Evolutionary conservation across 805 yeast genomes (phyloP).

Genomic region (Ogataea allantospora): DNA sequence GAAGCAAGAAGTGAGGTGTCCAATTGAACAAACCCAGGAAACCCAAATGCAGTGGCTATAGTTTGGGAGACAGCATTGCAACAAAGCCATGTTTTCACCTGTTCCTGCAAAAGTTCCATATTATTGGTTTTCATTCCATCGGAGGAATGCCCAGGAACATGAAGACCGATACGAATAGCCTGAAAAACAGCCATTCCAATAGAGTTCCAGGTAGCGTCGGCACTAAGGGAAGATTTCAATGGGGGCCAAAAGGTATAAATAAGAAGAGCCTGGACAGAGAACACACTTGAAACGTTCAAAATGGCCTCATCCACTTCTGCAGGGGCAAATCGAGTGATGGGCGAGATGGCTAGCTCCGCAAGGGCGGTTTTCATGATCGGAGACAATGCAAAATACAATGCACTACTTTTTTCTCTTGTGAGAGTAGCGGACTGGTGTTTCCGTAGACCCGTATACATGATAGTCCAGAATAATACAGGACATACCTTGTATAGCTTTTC

Average conservation of each 20-base stretch:
- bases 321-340: conserved; percentile 81
- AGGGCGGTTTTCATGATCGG: conserved; percentile 71
- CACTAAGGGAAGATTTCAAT: conserved; percentile 86
- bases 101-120: conserved; percentile 62
- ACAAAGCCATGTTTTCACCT: conserved; percentile 87
- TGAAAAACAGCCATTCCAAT: conserved; percentile 91
- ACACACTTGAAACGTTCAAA: conserved; percentile 85
- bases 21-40: conserved; percentile 87
- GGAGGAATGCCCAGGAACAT: conserved; percentile 66
- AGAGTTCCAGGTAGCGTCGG: conserved; percentile 95
- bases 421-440: conserved; percentile 42
- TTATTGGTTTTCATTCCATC: conserved; percentile 46
- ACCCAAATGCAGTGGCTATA: conserved; percentile 90
- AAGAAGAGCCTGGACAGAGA: conserved; percentile 89
- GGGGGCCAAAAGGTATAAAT: conserved; percentile 96
- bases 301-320: conserved; percentile 78
- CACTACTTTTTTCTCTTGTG: conserved; percentile 28
- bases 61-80: conserved; percentile 89
- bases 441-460: conserved; percentile 80
- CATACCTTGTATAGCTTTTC: conserved; percentile 76
- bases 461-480: conserved; percentile 92
- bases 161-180: conserved; percentile 89
- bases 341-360: conserved; percentile 86
- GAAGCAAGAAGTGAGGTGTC: conserved; percentile 65
- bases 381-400: conserved; percentile 59